phyloP scores from a whole-genome alignment of 2,329 filamentous ascomycete genomes.

The Colletotrichum simmondsii region DNA sequence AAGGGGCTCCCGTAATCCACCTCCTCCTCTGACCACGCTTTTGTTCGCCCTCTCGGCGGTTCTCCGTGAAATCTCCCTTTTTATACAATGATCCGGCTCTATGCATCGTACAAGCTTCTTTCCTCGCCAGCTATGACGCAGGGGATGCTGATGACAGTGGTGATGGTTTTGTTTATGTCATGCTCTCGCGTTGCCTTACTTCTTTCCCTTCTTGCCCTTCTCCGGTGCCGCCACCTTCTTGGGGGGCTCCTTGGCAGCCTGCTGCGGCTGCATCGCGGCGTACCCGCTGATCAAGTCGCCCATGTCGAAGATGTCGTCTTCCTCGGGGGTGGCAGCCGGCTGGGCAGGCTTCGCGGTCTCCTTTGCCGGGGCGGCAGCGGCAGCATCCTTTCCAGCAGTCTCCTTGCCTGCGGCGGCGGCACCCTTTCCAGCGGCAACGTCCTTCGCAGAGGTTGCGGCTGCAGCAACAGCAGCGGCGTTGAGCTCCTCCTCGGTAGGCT shows the following conservation, averaged over 20 bases:
- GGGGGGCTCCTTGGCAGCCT: constrained; percentile 44
- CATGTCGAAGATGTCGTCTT: constrained; percentile 46
- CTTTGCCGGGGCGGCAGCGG: constrained; percentile 36
- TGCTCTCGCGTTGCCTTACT: constrained; percentile 43
- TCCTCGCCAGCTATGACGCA: neutral
- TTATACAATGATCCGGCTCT: neutral
- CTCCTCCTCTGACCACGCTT: constrained; percentile 16
- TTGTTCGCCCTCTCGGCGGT: neutral
- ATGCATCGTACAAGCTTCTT: constrained; percentile 25
- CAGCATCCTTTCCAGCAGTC: neutral
- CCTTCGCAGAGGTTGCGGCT: neutral
- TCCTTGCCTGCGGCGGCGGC: neutral
- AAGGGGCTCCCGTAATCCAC: constrained; percentile 26
- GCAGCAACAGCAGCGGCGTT: neutral
- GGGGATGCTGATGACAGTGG: neutral
- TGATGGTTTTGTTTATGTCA: constrained; percentile 39
- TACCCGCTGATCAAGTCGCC: constrained; percentile 65
- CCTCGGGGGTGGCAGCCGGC: constrained; percentile 19
- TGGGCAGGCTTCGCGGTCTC: constrained; percentile 40
- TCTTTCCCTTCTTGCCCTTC: constrained; percentile 57
- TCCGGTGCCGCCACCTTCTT: constrained; percentile 52
- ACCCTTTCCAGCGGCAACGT: too few relatives aligned
- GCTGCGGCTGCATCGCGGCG: constrained; percentile 41
- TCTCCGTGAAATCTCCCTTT: neutral
- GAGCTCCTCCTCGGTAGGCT: constrained; percentile 22